phyloP scores from a whole-genome alignment of 495 filamentous ascomycete genomes.

The Neurospora cerealis region DNA sequence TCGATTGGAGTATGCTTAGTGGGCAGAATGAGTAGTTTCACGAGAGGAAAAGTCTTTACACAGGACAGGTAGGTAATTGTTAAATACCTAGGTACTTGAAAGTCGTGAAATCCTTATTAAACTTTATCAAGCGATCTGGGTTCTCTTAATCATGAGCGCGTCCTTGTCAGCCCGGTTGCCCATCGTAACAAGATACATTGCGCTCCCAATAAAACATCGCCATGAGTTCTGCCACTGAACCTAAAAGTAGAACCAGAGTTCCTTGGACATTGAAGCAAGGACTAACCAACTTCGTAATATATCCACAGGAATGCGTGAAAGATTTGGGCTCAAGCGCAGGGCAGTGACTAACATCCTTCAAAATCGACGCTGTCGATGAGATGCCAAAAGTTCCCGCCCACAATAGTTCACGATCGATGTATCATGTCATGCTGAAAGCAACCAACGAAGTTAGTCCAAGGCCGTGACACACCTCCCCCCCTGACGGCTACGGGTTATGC shows the following conservation, averaged over 20 bases:
- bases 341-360: not conserved
- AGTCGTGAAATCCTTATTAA: not conserved
- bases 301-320: not conserved
- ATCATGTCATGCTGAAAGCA: not conserved
- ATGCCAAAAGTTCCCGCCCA: not conserved
- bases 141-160: not conserved
- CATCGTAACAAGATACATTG: not conserved
- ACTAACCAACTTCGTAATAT: not conserved
- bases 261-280: not conserved
- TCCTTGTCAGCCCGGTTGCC: not conserved
- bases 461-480: not conserved
- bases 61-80: not conserved
- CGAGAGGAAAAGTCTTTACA: not conserved
- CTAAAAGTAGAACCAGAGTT: not conserved
- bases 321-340: not conserved
- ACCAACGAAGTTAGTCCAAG: too few species aligned
- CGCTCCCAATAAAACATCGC: not conserved
- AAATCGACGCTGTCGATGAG: not conserved
- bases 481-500: fast-evolving
- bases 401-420: not conserved
- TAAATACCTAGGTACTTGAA: not conserved
- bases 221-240: not conserved
- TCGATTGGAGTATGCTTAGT: not conserved
- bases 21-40: not conserved
- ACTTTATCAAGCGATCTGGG: fast-evolving